phyloP scores from a whole-genome alignment of 177 flowering plant species.

The Vitis hybrid region DNA sequence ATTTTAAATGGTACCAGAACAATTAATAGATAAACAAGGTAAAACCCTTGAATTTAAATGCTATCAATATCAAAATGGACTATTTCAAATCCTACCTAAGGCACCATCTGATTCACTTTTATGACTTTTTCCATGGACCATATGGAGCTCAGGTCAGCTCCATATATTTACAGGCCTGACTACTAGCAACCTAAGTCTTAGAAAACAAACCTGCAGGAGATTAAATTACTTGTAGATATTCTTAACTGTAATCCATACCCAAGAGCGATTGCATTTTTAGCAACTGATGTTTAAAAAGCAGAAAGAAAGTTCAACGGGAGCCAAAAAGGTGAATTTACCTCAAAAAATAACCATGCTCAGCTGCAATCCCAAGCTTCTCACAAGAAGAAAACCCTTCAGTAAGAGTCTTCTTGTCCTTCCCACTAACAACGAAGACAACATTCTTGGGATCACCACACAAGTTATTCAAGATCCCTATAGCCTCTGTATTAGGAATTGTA shows the following conservation, averaged over 20 bases:
- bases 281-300: neutral
- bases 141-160: too few relatives aligned
- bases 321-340: constrained; percentile 39
- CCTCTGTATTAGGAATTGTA: constrained; percentile 51
- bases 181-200: too few relatives aligned
- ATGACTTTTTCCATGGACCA: too few relatives aligned
- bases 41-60: too few relatives aligned
- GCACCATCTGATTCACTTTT: too few relatives aligned
- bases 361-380: constrained; percentile 78
- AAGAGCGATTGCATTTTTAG: neutral
- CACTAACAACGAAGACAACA: constrained; percentile 85
- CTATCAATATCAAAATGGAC: too few relatives aligned
- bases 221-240: too few relatives aligned
- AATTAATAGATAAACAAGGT: too few relatives aligned
- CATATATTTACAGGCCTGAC: too few relatives aligned
- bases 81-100: too few relatives aligned
- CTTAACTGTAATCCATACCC: neutral
- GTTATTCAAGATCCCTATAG: constrained; percentile 58
- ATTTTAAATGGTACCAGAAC: too few relatives aligned
- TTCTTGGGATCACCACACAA: constrained; percentile 79
- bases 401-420: constrained; percentile 60
- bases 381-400: constrained; percentile 80
- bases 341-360: constrained; percentile 89
- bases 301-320: neutral
- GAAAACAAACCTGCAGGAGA: too few relatives aligned